Conservation (phyloP, 306 rosid genomes). For the Malus orientalis region DNA sequence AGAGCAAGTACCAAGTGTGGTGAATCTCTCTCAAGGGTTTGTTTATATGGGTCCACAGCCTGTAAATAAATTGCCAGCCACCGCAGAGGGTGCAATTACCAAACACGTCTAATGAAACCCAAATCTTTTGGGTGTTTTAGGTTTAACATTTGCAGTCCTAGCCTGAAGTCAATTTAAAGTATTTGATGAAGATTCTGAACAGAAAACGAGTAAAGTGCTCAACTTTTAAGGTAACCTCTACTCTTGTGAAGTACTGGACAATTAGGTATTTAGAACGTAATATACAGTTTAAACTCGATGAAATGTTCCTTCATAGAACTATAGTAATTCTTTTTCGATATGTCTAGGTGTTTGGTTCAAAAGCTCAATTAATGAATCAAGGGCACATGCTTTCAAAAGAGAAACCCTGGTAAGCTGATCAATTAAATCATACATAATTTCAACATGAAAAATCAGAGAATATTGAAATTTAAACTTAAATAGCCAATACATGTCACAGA, state of each 20-base stretch:
- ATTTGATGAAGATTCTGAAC: not conserved
- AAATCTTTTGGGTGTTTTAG: not conserved
- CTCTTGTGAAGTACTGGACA: not conserved
- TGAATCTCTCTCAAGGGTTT: not conserved
- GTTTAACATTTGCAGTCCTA: not conserved
- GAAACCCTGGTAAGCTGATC: not conserved
- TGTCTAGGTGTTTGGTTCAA: not conserved
- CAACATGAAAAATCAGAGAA: not conserved
- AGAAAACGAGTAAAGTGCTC: not conserved
- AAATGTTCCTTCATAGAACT: not conserved
- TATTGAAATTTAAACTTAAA: not conserved
- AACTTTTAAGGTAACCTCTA: not conserved
- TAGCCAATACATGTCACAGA: not conserved
- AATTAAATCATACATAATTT: not conserved
- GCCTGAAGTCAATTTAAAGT: not conserved
- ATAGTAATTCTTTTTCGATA: not conserved
- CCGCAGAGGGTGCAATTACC: not conserved
- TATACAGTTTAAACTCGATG: not conserved
- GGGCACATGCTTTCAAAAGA: not conserved
- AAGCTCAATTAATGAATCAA: not conserved
- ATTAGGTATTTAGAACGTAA: not conserved
- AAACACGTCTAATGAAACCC: not conserved
- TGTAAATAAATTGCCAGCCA: not conserved
- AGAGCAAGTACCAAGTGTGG: not conserved
- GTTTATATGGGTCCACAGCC: not conserved